phyloP scores from a whole-genome alignment of 129 eudicot species.

The Flaveria brownii region DNA sequence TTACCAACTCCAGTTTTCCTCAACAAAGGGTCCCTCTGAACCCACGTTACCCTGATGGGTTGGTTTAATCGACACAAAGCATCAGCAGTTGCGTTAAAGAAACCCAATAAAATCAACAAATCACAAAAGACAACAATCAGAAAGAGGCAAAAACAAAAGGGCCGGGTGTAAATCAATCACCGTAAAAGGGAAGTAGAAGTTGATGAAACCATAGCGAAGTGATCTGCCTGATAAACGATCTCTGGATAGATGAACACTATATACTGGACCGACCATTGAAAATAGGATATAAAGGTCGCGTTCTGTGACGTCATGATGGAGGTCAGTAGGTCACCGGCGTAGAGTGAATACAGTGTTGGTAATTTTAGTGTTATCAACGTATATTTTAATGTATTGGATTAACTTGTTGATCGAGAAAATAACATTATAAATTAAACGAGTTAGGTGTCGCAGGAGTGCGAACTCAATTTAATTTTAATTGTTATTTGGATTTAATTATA shows the following conservation, averaged over 20 bases:
- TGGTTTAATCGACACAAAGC: conserved; percentile 43
- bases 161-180: conserved; percentile 2
- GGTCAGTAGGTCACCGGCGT: conserved; percentile 58
- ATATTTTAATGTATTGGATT: no score
- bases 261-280: conserved; percentile 22
- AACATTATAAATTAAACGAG: no score
- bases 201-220: conserved; percentile 47
- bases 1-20: conserved; percentile 41
- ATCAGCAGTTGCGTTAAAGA: conserved; percentile 37
- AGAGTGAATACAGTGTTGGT: conserved; percentile 23
- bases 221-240: conserved; percentile 35
- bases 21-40: conserved; percentile 35
- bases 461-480: no score
- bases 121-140: neutral
- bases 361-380: no score
- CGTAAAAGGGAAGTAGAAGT: conserved; percentile 39
- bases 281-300: conserved; percentile 33
- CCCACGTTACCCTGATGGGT: conserved; percentile 56
- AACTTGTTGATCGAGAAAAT: no score
- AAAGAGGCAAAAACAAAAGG: neutral
- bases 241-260: conserved; percentile 40
- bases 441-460: no score
- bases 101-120: conserved; percentile 6
- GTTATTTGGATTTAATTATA: no score
- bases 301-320: conserved; percentile 42